Conservation (phyloP, 2,329 filamentous ascomycete species). For the Alternaria triticina region DNA sequence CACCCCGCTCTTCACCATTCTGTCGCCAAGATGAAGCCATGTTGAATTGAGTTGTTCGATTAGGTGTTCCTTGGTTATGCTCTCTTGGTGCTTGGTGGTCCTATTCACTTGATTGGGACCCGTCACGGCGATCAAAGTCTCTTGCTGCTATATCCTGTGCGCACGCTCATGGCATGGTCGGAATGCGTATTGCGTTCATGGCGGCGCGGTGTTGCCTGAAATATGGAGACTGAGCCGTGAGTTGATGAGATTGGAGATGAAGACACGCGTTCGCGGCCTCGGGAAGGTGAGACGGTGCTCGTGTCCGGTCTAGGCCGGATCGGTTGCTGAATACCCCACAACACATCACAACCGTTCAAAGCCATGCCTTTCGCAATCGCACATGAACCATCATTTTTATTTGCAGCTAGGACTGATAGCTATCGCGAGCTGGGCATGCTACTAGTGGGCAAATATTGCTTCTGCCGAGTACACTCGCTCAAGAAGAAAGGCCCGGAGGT, state of each 20-base stretch:
- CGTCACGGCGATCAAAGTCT: neutral
- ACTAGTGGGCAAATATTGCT: neutral
- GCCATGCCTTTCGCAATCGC: neutral
- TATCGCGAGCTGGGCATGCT: neutral
- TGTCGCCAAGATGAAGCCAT: constrained; percentile 34
- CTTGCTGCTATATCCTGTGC: neutral
- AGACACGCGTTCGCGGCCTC: constrained; percentile 7
- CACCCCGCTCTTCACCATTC: constrained; percentile 25
- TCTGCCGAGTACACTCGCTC: neutral
- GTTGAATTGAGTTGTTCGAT: neutral
- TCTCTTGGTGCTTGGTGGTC: neutral
- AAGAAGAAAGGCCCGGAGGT: neutral
- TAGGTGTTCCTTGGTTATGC: neutral
- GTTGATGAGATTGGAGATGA: neutral
- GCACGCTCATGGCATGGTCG: neutral
- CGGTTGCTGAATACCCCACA: constrained; percentile 18
- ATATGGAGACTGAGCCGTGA: neutral
- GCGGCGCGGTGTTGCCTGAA: neutral
- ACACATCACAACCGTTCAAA: neutral
- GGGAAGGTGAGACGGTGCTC: constrained; percentile 11
- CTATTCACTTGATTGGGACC: neutral
- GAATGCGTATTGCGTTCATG: neutral
- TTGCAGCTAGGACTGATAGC: neutral
- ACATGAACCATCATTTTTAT: neutral
- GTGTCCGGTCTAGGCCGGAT: constrained; percentile 10